Evolutionary conservation across 2,329 filamentous ascomycete species (phyloP).

Genomic region (Calycina herbarum): DNA sequence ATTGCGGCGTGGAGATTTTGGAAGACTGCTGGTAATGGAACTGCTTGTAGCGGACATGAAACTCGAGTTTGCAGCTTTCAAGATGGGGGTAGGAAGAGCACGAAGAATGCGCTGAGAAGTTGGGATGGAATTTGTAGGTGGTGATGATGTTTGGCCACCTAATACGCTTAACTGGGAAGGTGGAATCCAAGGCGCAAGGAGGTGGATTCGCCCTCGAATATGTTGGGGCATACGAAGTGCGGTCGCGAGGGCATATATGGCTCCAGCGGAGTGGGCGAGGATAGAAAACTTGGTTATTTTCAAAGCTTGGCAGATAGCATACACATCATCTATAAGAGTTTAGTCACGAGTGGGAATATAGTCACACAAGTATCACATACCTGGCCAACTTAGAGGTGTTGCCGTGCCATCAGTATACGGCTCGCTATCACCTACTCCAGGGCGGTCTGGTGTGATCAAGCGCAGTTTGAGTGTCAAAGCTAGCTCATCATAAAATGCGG

Average conservation of each 20-base stretch:
- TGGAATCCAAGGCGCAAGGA: slow-evolving; percentile 95
- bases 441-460: slow-evolving; percentile 89
- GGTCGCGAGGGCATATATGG: slow-evolving; percentile 96
- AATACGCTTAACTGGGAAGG: slow-evolving; percentile 88
- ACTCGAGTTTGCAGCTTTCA: slow-evolving; percentile 92
- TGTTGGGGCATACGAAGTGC: slow-evolving; percentile 95
- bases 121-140: slow-evolving; percentile 82
- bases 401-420: slow-evolving; percentile 77
- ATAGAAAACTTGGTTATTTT: slow-evolving; percentile 97
- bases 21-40: slow-evolving; percentile 76
- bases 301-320: slow-evolving; percentile 87
- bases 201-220: slow-evolving; percentile 89
- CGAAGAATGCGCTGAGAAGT: slow-evolving; percentile 89
- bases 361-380: slow-evolving; percentile 49
- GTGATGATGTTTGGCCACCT: slow-evolving; percentile 67
- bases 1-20: slow-evolving; percentile 60
- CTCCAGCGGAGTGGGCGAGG: slow-evolving; percentile 91
- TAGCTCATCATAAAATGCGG: slow-evolving; percentile 95
- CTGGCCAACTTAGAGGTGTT: slow-evolving; percentile 91
- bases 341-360: not conserved
- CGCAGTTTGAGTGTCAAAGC: slow-evolving; percentile 84
- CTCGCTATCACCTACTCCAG: slow-evolving; percentile 91
- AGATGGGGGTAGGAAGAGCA: slow-evolving; percentile 82
- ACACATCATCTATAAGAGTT: slow-evolving; percentile 67
- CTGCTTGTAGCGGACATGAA: slow-evolving; percentile 93